These are phyloP conservation scores for Pseudogymnoascus sp. DNA, from an alignment of 2,329 filamentous ascomycete species.

Conservation along the genomic window DNA sequence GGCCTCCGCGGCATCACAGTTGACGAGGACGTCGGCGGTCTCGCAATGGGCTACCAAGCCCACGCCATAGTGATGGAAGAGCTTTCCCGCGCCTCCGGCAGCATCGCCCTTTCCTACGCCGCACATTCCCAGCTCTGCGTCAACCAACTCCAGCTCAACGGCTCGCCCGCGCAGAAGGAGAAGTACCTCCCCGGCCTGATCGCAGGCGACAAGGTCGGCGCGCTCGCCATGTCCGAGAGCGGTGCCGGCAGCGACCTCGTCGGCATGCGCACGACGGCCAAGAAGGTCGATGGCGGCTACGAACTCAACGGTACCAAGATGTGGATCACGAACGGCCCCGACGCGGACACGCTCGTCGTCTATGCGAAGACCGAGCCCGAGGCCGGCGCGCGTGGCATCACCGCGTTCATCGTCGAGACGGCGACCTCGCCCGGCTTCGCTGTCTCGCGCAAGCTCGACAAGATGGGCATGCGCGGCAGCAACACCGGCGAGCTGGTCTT, in stretches of 20 bases:
- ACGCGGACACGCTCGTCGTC: slow-evolving; percentile 97
- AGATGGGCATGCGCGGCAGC: slow-evolving; percentile 95
- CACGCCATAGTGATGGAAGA: slow-evolving; percentile 96
- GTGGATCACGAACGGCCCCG: slow-evolving; percentile 99
- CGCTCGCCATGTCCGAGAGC: slow-evolving; percentile 91
- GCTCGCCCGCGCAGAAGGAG: slow-evolving; percentile 68
- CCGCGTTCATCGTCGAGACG: slow-evolving; percentile 81
- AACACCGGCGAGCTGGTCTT: slow-evolving; percentile 94
- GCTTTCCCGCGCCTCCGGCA: slow-evolving; percentile 76
- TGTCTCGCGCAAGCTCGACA: slow-evolving; percentile 86
- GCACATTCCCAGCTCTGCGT: slow-evolving; percentile 95
- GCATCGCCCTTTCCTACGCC: slow-evolving; percentile 84
- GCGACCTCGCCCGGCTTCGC: slow-evolving; percentile 63
- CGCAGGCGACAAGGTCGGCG: slow-evolving; percentile 73
- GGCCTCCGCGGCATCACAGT: slow-evolving; percentile 90
- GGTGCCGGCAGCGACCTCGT: slow-evolving; percentile 90
- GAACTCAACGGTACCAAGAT: slow-evolving; percentile 88
- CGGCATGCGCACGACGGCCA: slow-evolving; percentile 84
- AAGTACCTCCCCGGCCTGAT: slow-evolving; percentile 76
- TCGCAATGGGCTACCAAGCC: slow-evolving; percentile 92
- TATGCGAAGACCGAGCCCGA: slow-evolving; percentile 90
- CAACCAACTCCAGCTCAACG: slow-evolving; percentile 92
- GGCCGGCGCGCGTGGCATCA: too few species aligned
- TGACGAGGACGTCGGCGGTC: slow-evolving; percentile 82
- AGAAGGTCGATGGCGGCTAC: slow-evolving; percentile 76